These are phyloP conservation scores for Pyrenula aspistea DNA, from an alignment of 495 filamentous ascomycete species.

Conservation along the genomic window DNA sequence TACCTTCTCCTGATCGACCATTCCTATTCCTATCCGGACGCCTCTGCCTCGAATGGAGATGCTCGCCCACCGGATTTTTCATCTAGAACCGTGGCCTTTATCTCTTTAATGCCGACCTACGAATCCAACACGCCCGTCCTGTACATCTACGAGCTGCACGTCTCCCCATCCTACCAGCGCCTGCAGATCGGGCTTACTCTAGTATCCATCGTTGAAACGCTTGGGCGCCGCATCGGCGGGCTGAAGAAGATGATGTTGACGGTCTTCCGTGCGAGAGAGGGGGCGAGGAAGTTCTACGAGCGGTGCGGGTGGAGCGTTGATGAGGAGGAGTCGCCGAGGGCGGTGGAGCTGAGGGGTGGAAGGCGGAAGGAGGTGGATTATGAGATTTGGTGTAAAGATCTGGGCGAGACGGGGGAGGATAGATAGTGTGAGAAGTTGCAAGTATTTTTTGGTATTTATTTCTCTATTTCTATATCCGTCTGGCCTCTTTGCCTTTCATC, in stretches of 20 bases:
- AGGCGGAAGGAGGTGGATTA: conserved; percentile 55
- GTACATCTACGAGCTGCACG: conserved; percentile 85
- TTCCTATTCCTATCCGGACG: conserved; percentile 16
- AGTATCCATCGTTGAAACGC: conserved; percentile 17
- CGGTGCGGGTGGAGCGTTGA: conserved; percentile 56
- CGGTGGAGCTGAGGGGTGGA: conserved; percentile 50
- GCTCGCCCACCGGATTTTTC: background rate
- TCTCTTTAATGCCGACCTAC: conserved; percentile 73
- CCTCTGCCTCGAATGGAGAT: background rate
- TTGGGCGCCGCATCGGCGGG: conserved; percentile 25
- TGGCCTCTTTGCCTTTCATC: conserved; percentile 72
- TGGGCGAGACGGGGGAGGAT: conserved; percentile 11
- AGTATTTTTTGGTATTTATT: background rate
- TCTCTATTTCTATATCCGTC: conserved; percentile 52
- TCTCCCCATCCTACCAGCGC: conserved; percentile 37
- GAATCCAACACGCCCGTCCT: conserved; percentile 64
- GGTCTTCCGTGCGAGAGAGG: conserved; percentile 56
- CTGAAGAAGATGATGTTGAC: conserved; percentile 76
- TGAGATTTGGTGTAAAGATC: conserved; percentile 54
- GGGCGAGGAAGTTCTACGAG: conserved; percentile 53
- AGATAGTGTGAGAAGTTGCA: conserved; percentile 3
- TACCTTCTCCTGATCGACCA: conserved; percentile 43
- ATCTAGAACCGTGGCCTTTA: conserved; percentile 43
- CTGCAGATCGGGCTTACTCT: background rate
- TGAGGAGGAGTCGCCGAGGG: conserved; percentile 45